These are phyloP conservation scores for Elongisporangium undulatum DNA, from an alignment of 352 stramenopile genomes.

Conservation along the genomic window DNA sequence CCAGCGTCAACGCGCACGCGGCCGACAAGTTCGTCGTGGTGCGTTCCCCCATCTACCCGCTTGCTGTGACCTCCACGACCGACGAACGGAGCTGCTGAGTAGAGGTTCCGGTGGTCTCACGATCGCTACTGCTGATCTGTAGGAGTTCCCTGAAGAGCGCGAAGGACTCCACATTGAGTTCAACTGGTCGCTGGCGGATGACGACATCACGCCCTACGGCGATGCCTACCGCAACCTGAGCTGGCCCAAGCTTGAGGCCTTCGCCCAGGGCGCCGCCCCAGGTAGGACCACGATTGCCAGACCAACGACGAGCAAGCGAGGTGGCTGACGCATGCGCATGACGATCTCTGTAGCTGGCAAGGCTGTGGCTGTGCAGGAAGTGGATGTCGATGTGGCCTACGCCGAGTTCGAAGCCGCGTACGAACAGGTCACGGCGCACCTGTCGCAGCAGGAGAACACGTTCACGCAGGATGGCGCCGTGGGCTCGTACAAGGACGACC, in stretches of 20 bases:
- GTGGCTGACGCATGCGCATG: neutral
- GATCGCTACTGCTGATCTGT: conserved; percentile 7
- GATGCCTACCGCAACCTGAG: conserved; percentile 76
- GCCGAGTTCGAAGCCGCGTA: conserved; percentile 65
- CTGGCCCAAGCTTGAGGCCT: conserved; percentile 55
- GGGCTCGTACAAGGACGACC: conserved; percentile 73
- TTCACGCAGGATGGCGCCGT: conserved; percentile 76
- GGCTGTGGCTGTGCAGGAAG: conserved; percentile 45
- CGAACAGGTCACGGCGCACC: conserved; percentile 64
- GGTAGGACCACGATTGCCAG: conserved; percentile 15
- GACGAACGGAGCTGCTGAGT: neutral
- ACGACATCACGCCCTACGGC: conserved; percentile 76
- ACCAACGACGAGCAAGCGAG: too few relatives aligned
- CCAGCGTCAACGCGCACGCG: conserved; percentile 49
- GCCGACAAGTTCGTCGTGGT: conserved; percentile 81
- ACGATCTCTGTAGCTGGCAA: conserved; percentile 36
- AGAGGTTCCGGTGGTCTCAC: conserved; percentile 1
- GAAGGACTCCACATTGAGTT: conserved; percentile 84
- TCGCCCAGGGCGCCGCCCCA: conserved; percentile 61
- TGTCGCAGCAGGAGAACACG: conserved; percentile 48
- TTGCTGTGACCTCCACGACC: neutral
- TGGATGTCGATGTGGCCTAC: conserved; percentile 62
- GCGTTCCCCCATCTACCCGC: conserved; percentile 5
- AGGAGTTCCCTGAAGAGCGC: conserved; percentile 76
- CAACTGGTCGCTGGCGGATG: conserved; percentile 80